Evolutionary conservation across 1,284 basidiomycete genomes (phyloP).

Genomic region (Pascua guehoae): DNA sequence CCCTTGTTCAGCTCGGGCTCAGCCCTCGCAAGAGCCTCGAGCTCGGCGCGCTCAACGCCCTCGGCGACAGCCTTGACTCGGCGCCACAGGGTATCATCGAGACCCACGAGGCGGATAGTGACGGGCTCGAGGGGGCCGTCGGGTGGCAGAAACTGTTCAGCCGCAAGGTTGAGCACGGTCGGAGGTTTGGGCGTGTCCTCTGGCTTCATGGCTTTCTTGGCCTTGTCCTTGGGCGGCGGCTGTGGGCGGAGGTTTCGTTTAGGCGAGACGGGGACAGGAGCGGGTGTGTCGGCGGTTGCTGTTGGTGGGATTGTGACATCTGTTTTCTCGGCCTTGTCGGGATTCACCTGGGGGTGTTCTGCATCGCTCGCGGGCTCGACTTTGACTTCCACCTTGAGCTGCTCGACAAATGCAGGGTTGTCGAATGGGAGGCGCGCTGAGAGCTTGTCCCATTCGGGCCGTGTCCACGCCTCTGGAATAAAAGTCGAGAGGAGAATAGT

Average conservation of each 20-base stretch:
- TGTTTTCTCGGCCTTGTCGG: neutral
- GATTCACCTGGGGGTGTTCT: neutral
- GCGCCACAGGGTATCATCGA: slow-evolving; percentile 33
- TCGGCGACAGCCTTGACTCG: slow-evolving; percentile 30
- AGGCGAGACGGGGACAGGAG: slow-evolving; percentile 1
- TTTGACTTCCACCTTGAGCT: slow-evolving; percentile 7
- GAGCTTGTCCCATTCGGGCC: slow-evolving; percentile 32
- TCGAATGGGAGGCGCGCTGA: slow-evolving; percentile 32
- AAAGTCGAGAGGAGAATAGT: slow-evolving; percentile 39
- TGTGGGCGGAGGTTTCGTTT: slow-evolving; percentile 4
- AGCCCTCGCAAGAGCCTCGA: slow-evolving; percentile 20
- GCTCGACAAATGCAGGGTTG: slow-evolving; percentile 26
- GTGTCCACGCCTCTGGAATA: slow-evolving; percentile 29
- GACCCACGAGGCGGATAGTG: slow-evolving; percentile 32
- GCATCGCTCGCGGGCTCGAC: neutral
- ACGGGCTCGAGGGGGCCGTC: slow-evolving; percentile 29
- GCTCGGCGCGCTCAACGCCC: slow-evolving; percentile 27
- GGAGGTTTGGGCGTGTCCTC: neutral
- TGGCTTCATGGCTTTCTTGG: neutral
- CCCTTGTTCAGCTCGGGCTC: slow-evolving; percentile 26
- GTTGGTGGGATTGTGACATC: no score
- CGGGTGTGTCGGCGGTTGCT: no score
- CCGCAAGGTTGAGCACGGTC: slow-evolving; percentile 33
- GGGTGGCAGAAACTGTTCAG: slow-evolving; percentile 28
- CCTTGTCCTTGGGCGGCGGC: neutral